A percentile compares a stretch with the other conserved stretches of the same genome.
These are phyloP conservation scores for Afroboletus lepidellus DNA, from an alignment of 1,284 basidiomycete species.

Conservation along the genomic window DNA sequence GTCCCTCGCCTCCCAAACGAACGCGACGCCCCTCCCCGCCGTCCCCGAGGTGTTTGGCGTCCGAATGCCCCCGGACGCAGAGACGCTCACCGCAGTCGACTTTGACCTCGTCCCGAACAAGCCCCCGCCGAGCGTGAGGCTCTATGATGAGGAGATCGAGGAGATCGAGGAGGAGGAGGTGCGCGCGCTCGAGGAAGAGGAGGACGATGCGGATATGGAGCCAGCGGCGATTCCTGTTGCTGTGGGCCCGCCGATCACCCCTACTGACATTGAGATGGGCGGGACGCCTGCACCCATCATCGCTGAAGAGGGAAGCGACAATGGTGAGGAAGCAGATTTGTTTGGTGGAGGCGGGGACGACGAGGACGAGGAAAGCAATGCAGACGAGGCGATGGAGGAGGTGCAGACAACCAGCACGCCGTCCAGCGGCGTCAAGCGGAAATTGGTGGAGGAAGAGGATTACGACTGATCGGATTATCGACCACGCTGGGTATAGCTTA, in stretches of 20 bases:
- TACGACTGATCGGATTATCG: constrained; percentile 53
- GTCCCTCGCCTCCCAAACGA: constrained; percentile 87
- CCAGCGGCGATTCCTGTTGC: constrained; percentile 41
- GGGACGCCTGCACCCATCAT: constrained; percentile 40
- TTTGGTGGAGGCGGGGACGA: constrained; percentile 68
- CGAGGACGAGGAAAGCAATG: constrained; percentile 63
- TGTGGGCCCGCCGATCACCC: constrained; percentile 39
- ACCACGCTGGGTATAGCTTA: constrained; percentile 12
- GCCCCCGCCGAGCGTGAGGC: constrained; percentile 67
- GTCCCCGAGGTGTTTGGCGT: constrained; percentile 96
- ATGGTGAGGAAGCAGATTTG: constrained; percentile 56
- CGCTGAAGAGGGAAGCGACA: constrained; percentile 62
- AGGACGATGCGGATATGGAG: constrained; percentile 60
- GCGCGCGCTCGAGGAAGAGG: constrained; percentile 46
- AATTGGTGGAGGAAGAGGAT: constrained; percentile 81
- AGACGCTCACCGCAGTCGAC: constrained; percentile 88
- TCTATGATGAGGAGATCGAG: constrained; percentile 78
- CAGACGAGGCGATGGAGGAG: constrained; percentile 68
- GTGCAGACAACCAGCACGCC: constrained; percentile 51
- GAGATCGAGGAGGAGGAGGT: constrained; percentile 52
- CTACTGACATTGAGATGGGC: constrained; percentile 65
- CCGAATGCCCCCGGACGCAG: constrained; percentile 77
- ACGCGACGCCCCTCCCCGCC: constrained; percentile 84
- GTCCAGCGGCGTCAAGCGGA: constrained; percentile 69
- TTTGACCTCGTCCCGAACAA: constrained; percentile 92